Conservation (phyloP, 805 yeast genomes). For the Spathaspora boniae region DNA sequence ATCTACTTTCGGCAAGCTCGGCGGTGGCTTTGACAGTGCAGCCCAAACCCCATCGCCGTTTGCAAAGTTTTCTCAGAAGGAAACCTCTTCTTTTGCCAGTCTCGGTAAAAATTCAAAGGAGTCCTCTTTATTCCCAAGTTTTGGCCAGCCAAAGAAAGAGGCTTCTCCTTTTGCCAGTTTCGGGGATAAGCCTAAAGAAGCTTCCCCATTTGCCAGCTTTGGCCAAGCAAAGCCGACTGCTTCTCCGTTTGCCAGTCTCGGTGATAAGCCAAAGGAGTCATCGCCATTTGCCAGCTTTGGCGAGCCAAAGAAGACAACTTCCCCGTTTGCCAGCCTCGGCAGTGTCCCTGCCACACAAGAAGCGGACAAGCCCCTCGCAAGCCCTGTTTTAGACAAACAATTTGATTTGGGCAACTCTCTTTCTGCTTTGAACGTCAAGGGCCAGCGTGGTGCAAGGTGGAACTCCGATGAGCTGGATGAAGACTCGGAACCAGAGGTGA, state of each 20-base stretch:
- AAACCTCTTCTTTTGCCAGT: not conserved
- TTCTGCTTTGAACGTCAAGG: too few species aligned
- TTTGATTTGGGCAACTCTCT: too few species aligned
- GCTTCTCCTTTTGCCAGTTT: constrained; percentile 8
- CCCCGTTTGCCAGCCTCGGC: constrained; percentile 2
- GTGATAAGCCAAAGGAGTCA: not conserved
- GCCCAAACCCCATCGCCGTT: not conserved
- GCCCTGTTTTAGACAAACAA: too few species aligned
- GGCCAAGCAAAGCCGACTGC: constrained; percentile 1
- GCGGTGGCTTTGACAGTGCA: constrained; percentile 1
- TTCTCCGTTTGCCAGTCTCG: constrained; percentile 10
- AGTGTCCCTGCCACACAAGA: not conserved
- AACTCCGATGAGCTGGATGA: too few species aligned
- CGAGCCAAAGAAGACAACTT: constrained; percentile 1
- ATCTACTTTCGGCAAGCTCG: constrained; percentile 1
- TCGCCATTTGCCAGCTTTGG: not conserved
- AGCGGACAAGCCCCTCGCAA: too few species aligned
- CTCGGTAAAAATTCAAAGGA: constrained; percentile 1
- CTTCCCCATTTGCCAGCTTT: constrained; percentile 3
- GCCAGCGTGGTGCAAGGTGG: too few species aligned
- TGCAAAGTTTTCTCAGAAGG: not conserved
- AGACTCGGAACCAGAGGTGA: too few species aligned
- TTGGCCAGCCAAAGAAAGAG: too few species aligned
- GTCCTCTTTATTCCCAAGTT: not conserved
- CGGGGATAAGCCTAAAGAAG: not conserved